Percentiles rank a stretch among this genome's conserved stretches.
Conservation (phyloP, 1,284 basidiomycete genomes). For the Microbotryum scabiosae region DNA sequence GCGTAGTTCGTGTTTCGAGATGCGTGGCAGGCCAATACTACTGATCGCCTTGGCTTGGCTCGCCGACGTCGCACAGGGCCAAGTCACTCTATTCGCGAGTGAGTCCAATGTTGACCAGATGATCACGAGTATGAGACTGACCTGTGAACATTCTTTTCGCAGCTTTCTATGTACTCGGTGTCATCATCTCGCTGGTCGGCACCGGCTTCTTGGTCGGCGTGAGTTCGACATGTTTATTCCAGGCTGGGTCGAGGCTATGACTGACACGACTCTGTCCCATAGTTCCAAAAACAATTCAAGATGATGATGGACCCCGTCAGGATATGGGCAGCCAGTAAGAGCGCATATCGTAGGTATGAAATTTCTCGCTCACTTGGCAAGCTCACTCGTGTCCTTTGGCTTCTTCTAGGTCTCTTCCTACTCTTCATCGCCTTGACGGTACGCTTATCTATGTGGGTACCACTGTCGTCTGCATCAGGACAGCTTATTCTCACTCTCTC, state of each 20-base stretch:
- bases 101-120: not conserved
- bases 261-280: too few species aligned
- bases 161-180: constrained; percentile 78
- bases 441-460: not conserved
- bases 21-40: too few species aligned
- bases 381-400: not conserved
- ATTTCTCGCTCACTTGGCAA: not conserved
- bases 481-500: too few species aligned
- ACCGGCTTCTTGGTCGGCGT: constrained; percentile 85
- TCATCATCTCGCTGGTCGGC: constrained; percentile 70
- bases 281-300: constrained; percentile 45
- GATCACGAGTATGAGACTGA: not conserved
- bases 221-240: constrained; percentile 35
- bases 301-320: constrained; percentile 48
- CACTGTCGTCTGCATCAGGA: not conserved
- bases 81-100: constrained; percentile 68
- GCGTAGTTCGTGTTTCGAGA: not conserved
- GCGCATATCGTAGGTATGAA: not conserved
- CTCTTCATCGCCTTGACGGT: constrained; percentile 23
- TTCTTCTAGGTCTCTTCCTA: constrained; percentile 10
- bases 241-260: not conserved
- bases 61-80: constrained; percentile 45
- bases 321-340: constrained; percentile 23
- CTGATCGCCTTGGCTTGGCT: not conserved
- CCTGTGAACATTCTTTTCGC: constrained; percentile 3